A percentile compares a stretch with the other conserved stretches of the same genome.
phyloP scores from a whole-genome alignment of 2,329 filamentous ascomycete genomes.

The Verticillium isaacii region DNA sequence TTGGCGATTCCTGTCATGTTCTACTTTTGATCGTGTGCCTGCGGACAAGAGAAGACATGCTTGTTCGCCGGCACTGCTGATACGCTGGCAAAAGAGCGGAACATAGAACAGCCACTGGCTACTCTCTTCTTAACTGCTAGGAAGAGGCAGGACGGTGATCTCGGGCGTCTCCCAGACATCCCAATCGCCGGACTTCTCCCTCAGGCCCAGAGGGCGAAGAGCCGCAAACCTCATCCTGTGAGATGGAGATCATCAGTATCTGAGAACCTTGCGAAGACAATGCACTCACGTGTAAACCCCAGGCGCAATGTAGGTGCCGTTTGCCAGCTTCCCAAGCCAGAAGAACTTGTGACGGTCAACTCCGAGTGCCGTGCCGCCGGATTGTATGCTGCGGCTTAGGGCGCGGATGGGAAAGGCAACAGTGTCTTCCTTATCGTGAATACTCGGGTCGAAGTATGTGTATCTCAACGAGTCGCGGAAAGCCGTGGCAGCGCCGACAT shows the following conservation, averaged over 20 bases:
- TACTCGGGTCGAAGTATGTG: neutral
- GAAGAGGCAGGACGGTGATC: slow-evolving; percentile 3
- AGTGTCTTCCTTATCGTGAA: neutral
- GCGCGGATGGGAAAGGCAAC: neutral
- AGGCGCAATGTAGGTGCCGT: slow-evolving; percentile 32
- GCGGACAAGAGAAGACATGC: no score
- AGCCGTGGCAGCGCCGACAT: slow-evolving; percentile 1
- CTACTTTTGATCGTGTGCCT: no score
- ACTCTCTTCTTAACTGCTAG: neutral
- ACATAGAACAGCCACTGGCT: neutral
- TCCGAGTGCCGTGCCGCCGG: neutral
- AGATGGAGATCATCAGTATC: no score
- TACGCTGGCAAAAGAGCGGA: no score
- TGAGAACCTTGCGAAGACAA: no score
- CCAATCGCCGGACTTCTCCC: slow-evolving; percentile 14
- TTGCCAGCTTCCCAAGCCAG: slow-evolving; percentile 38
- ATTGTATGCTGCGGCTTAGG: neutral
- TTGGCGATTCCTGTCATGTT: no score
- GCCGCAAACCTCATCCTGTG: slow-evolving; percentile 18
- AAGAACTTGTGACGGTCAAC: slow-evolving; percentile 21
- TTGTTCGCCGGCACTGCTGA: neutral
- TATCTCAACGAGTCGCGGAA: slow-evolving; percentile 3
- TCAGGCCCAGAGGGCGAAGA: slow-evolving; percentile 19
- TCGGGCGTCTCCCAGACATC: slow-evolving; percentile 8
- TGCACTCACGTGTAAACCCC: slow-evolving; percentile 31